Percentiles rank a stretch among this genome's conserved stretches.
Conservation (phyloP, 441 rosid genomes). For the Pelargonium fulgidum region DNA sequence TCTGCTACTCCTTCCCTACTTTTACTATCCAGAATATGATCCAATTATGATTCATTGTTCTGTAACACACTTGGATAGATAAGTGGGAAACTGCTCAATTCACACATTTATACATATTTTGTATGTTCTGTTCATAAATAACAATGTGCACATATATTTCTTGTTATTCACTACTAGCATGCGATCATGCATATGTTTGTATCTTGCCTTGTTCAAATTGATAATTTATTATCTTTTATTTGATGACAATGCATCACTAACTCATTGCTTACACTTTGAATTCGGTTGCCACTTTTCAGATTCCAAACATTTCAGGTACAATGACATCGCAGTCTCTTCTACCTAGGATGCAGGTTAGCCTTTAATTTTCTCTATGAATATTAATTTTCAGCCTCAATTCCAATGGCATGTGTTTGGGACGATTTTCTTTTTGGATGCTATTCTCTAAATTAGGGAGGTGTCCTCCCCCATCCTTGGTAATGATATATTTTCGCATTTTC, state of each 20-base stretch:
- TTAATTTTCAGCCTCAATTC: background rate
- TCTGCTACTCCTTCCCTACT: conserved; percentile 21
- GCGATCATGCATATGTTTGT: background rate
- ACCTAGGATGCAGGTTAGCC: conserved; percentile 74
- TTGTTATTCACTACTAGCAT: background rate
- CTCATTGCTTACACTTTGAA: conserved; percentile 6
- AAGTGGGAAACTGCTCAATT: background rate
- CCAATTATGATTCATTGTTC: background rate
- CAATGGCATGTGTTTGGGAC: background rate
- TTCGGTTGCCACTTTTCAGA: conserved; percentile 36
- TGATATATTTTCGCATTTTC: background rate
- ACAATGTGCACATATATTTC: background rate
- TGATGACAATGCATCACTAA: conserved; percentile 7
- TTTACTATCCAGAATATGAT: conserved; percentile 7
- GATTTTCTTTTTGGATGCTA: background rate
- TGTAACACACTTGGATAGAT: too few species aligned
- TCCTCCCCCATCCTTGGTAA: background rate
- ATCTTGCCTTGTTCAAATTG: background rate
- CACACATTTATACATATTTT: too few species aligned
- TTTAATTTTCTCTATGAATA: background rate
- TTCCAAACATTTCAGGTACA: conserved; percentile 74
- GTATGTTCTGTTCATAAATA: background rate
- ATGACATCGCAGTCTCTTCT: conserved; percentile 65
- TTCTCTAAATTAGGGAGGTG: background rate
- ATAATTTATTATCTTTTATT: conserved; percentile 10